Percentiles rank a stretch among this genome's conserved stretches.
phyloP scores from a whole-genome alignment of 352 stramenopile species.

The Ophiocytium majus region DNA sequence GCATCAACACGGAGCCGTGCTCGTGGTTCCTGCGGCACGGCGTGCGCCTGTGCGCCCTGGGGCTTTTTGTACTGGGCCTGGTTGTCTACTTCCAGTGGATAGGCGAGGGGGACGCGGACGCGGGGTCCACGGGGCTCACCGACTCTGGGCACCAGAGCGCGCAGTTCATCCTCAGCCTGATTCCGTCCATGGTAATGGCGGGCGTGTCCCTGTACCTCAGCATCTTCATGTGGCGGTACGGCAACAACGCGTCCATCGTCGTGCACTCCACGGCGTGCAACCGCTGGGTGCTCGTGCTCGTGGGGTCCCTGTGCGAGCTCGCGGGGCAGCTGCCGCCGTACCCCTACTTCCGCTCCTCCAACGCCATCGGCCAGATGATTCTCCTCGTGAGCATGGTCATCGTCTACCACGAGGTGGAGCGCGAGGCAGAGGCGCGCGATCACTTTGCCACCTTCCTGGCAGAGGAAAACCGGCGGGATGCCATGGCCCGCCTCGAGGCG shows the following conservation, averaged over 20 bases:
- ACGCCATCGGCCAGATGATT: background rate
- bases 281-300: constrained; percentile 47
- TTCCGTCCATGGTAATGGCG: constrained; percentile 43
- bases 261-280: constrained; percentile 50
- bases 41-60: constrained; percentile 42
- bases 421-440: background rate
- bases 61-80: constrained; percentile 48
- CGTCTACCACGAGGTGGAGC: constrained; percentile 14
- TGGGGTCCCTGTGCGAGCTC: constrained; percentile 39
- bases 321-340: constrained; percentile 42
- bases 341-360: background rate
- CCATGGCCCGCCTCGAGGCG: background rate
- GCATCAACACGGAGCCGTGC: constrained; percentile 52
- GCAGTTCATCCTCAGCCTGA: constrained; percentile 35
- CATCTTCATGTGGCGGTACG: constrained; percentile 54
- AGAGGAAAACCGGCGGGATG: background rate
- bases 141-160: constrained; percentile 18
- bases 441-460: background rate
- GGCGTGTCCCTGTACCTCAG: constrained; percentile 45
- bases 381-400: constrained; percentile 1
- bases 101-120: constrained; percentile 25
- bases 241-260: constrained; percentile 50
- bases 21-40: constrained; percentile 57
- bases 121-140: constrained; percentile 32
- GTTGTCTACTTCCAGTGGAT: constrained; percentile 55